Base-by-base conservation (phyloP, 1,284 basidiomycete species). In the Rugosomyces carneus region DNA sequence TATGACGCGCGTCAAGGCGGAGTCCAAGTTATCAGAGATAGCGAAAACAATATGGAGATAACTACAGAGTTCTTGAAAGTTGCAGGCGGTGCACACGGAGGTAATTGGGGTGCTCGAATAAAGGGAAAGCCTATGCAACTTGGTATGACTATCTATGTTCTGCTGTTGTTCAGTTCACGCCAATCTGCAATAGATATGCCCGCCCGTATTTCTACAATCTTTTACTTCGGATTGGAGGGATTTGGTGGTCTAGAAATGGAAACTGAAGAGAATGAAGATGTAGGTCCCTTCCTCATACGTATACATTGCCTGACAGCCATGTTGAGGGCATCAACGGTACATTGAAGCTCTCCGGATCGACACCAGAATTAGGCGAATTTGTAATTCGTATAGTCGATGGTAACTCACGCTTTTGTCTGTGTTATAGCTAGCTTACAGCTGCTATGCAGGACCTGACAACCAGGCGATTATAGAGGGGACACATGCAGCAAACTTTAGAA, bases 81-180 rank as follows among this genome's bases (percentile, higher is more conserved):
- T 26, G 73, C 83, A 10, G 85, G 82, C 26, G 89, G 89, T 11
- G 72, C 77, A 19, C 77, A 85, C 60, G 89, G 91, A 5, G 90
- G 89, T 13, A 90, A 85, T 62, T 97, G 93, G 93, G 91, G 85
- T 55, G 87, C 84, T 4, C 80, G 94, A 42, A 76, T 97, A 50
- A 86, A 84, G 57, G 93, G 93, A 15, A 77, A 82, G 58, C 88
- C 91, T 15, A 70, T 96, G 18, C 71, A 88, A 50, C 61, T 69
- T 50, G 66, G 89, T 89, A 50, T 49, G 75, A 62, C 21, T 36
- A 31, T 39, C 46, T 10, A 37, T 37, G 27, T 8, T 42, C 23
- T 10, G 21, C 15, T 19, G 5, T 18, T 37, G 26, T 38, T 37
- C 35, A 27, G n/a, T 44, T 41, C 32, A 52, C 42, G 21, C 24